phyloP scores from a whole-genome alignment of 495 filamentous ascomycete genomes.

The Podospora fimiseda region DNA sequence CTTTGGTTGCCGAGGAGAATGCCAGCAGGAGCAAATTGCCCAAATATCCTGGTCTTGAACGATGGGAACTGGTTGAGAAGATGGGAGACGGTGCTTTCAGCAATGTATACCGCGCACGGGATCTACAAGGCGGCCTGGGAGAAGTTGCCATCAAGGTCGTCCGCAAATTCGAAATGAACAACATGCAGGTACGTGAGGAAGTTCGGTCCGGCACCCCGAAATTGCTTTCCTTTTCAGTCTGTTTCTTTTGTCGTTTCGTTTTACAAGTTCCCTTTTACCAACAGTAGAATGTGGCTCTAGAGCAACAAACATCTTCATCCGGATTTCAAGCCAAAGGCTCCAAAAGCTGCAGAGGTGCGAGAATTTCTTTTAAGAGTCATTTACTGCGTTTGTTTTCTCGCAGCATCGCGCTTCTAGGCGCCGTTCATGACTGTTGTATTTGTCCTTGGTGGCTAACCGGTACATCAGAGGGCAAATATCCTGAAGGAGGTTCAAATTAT shows the following conservation, averaged over 20 bases:
- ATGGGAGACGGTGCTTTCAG: conserved; percentile 99
- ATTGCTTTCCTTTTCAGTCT: conserved; percentile 20
- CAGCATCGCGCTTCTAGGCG: neutral
- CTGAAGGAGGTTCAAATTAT: conserved; percentile 99
- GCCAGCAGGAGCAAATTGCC: conserved; percentile 79
- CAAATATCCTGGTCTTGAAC: conserved; percentile 82
- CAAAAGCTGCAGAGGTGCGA: conserved; percentile 97
- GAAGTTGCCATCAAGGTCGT: conserved; percentile 98
- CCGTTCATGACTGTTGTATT: neutral
- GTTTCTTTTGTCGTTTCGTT: conserved; percentile 28
- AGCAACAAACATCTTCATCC: conserved; percentile 83
- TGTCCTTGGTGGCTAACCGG: conserved; percentile 9
- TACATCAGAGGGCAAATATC: conserved; percentile 79
- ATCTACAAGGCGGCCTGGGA: conserved; percentile 57
- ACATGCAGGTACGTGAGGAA: conserved; percentile 74
- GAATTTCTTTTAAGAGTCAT: conserved; percentile 33
- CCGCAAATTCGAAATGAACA: conserved; percentile 97
- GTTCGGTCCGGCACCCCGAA: conserved; percentile 7
- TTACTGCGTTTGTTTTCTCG: conserved; percentile 22
- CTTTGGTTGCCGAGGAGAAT: conserved; percentile 86
- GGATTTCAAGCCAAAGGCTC: conserved; percentile 80
- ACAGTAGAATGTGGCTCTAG: conserved; percentile 47
- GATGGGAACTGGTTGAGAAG: conserved; percentile 88
- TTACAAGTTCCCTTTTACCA: conserved; percentile 34
- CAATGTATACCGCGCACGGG: conserved; percentile 89